Conservation (phyloP, 345 rosid species). For the Boechera retrofracta region DNA sequence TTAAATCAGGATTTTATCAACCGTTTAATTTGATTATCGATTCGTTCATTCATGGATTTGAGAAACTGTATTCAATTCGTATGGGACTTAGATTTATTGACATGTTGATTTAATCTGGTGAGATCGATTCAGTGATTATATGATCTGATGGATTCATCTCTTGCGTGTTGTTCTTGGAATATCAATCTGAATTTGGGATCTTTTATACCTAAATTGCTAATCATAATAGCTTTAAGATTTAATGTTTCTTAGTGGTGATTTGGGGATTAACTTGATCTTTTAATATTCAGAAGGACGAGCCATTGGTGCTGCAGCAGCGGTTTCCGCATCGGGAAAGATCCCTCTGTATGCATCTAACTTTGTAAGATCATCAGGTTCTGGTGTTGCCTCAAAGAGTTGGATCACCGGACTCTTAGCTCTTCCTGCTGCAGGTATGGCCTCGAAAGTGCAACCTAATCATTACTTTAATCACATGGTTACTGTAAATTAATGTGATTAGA, state of each 20-base stretch:
- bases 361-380: constrained; percentile 56
- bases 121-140: not conserved
- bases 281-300: constrained; percentile 64
- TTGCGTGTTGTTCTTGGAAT: not conserved
- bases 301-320: constrained; percentile 72
- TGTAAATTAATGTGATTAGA: not conserved
- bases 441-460: too few relatives aligned
- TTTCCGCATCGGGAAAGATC: constrained; percentile 60
- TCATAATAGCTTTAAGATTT: not conserved
- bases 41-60: not conserved
- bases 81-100: not conserved
- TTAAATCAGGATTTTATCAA: too few relatives aligned
- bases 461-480: too few relatives aligned
- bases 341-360: constrained; percentile 59
- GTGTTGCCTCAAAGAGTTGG: constrained; percentile 64
- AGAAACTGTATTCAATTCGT: too few relatives aligned
- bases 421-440: constrained; percentile 75
- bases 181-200: not conserved
- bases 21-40: not conserved
- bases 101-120: not conserved
- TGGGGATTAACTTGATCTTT: not conserved
- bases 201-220: too few relatives aligned
- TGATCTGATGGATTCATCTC: constrained; percentile 8
- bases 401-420: constrained; percentile 76
- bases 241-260: not conserved